Evolutionary conservation across 1,284 basidiomycete genomes (phyloP).

Genomic region (Microbotryum lychnidis-dioicae): DNA sequence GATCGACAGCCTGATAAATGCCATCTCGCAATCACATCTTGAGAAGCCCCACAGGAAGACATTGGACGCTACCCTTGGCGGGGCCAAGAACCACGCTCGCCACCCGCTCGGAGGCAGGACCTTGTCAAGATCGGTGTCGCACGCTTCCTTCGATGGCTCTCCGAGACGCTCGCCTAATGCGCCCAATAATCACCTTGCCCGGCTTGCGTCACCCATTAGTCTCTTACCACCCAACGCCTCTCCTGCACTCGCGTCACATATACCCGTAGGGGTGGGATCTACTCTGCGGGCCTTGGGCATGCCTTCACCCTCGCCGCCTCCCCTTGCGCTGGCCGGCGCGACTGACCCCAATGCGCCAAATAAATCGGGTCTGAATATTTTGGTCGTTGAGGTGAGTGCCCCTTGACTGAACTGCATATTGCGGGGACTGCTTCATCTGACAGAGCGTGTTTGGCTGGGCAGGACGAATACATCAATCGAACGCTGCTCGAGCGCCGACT

Average conservation of each 20-base stretch:
- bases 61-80: background rate
- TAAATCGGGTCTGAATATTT: conserved; percentile 46
- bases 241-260: background rate
- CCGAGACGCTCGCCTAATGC: background rate
- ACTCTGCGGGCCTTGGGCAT: conserved; percentile 1
- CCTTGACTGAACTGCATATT: background rate
- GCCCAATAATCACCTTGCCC: background rate
- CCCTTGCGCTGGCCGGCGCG: conserved; percentile 9
- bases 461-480: conserved; percentile 72
- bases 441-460: background rate
- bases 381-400: conserved; percentile 57
- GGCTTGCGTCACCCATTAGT: background rate
- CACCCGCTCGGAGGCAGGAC: background rate
- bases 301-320: background rate
- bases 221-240: background rate
- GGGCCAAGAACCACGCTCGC: background rate
- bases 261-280: background rate
- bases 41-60: background rate
- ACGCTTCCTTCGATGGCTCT: background rate
- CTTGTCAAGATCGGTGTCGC: background rate
- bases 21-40: conserved; percentile 5
- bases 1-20: conserved; percentile 7
- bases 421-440: background rate
- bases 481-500: conserved; percentile 64
- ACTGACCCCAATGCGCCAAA: conserved; percentile 5